Evolutionary conservation across 2,329 filamentous ascomycete species (phyloP), one percentile per base, ranked within the genome.

Genomic region (Neofusicoccum umdonicola): DNA sequence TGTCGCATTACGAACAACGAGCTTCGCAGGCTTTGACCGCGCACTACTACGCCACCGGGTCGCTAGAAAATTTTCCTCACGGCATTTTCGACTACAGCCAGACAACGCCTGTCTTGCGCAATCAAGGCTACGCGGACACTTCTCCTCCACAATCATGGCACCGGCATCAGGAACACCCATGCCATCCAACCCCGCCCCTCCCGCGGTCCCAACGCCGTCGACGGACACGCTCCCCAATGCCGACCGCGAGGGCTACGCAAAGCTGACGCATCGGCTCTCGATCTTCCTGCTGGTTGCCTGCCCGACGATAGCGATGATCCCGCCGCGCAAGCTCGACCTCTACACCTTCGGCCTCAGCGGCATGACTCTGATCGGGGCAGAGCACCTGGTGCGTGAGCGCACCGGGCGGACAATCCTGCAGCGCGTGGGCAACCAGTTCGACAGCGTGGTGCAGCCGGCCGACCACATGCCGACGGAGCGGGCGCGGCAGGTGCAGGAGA

Each of bases 241-340:
- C 8, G 50, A 57, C n/a, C 50, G 51, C 52, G 69, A 69, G 39
- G 69, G 70, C 65, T 74, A 71, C 68, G 68, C 70, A 3, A 68
- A 67, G 58, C 67, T 76, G 64, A 68, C 69, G 19, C 82, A 82
- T 72, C 81, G 80, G 68, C 70, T 80, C 67, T 81, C 85, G 15
- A 74, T 86, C 37, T 77, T 74, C 63, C 78, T 81, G 54, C 73
- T 85, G 34, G 71, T 88, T 19, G 71, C 81, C 54, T 85, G 84
- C 66, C 87, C 87, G 0, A 67, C 83, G 8, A 78, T 88, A 58
- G 81, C 82, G 54, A 71, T 82, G 15, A 75, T 88, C 9, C 87
- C 87, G 9, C 87, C 87, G 0, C 84, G 87, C 51, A 88, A 88
- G 74, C 74, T 89, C 57, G 86, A 88, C 71, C 70, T 84, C 62